A percentile compares a stretch with the other conserved stretches of the same genome.
These are phyloP conservation scores for Alternaria angustiovoidea DNA, from an alignment of 2,329 filamentous ascomycete species.

Conservation along the genomic window DNA sequence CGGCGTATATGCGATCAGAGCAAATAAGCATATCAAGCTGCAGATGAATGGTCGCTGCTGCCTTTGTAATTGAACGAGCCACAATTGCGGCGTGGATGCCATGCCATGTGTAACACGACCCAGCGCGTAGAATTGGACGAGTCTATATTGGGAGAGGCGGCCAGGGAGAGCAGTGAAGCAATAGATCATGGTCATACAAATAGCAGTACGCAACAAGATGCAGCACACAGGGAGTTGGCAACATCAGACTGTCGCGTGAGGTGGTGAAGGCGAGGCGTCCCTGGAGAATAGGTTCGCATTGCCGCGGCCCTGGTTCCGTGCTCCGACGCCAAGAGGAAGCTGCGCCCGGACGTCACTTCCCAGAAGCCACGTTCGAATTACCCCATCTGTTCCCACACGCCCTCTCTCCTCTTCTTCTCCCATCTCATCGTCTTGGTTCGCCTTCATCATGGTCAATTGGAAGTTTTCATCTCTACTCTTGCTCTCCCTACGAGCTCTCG, in stretches of 20 bases:
- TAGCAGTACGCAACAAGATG: no score
- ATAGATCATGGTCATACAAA: neutral
- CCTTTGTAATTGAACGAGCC: constrained; percentile 10
- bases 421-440: constrained; percentile 24
- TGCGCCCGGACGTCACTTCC: constrained; percentile 30
- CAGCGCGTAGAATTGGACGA: constrained; percentile 3
- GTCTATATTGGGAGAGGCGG: neutral
- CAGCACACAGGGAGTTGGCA: neutral
- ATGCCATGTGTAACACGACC: neutral
- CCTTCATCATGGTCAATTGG: constrained; percentile 72
- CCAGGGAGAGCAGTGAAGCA: neutral
- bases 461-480: constrained; percentile 76
- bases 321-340: constrained; percentile 25
- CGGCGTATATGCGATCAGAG: constrained; percentile 22
- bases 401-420: constrained; percentile 11
- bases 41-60: constrained; percentile 15
- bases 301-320: constrained; percentile 18
- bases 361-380: constrained; percentile 46
- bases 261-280: constrained; percentile 2
- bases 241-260: neutral
- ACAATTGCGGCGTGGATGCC: constrained; percentile 15
- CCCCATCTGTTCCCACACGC: constrained; percentile 22
- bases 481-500: constrained; percentile 72
- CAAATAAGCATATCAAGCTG: constrained; percentile 12
- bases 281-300: constrained; percentile 21